phyloP scores from a whole-genome alignment of 2,329 filamentous ascomycete species.

The Fusarium nelsonii region DNA sequence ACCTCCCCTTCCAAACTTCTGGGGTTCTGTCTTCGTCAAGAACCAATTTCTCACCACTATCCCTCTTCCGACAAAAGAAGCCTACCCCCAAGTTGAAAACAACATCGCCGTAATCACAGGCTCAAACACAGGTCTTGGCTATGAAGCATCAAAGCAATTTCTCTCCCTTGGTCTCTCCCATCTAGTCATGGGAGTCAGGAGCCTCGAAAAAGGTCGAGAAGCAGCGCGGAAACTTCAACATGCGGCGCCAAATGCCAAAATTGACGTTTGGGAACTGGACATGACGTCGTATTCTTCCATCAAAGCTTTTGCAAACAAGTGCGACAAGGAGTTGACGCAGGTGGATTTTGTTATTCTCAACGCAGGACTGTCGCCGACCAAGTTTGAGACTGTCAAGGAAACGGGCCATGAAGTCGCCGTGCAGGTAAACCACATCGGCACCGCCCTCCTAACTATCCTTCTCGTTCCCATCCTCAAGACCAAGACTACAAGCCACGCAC shows the following conservation, averaged over 20 bases:
- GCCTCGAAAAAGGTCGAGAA: conserved; percentile 27
- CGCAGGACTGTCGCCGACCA: conserved; percentile 45
- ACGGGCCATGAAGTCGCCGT: conserved; percentile 51
- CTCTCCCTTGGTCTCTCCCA: conserved; percentile 35
- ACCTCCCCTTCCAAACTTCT: conserved; percentile 18
- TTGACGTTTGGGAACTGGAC: conserved; percentile 46
- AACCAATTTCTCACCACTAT: conserved; percentile 44
- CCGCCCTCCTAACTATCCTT: conserved; percentile 47
- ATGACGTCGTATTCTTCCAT: conserved; percentile 47
- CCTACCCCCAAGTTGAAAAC: conserved; percentile 27
- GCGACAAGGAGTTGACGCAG: conserved; percentile 20
- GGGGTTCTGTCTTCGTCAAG: conserved; percentile 29
- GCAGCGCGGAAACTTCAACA: conserved; percentile 24
- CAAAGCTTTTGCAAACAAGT: conserved; percentile 32
- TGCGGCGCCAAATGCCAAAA: conserved; percentile 10
- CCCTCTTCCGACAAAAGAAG: conserved; percentile 33
- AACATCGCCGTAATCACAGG: conserved; percentile 44
- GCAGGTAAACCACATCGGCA: conserved; percentile 53
- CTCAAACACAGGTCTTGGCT: conserved; percentile 46
- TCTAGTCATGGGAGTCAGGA: conserved; percentile 36
- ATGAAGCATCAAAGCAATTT: conserved; percentile 44
- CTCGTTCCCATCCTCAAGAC: conserved; percentile 43
- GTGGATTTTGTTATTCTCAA: conserved; percentile 52
- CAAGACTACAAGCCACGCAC: conserved; percentile 9
- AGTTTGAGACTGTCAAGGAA: conserved; percentile 29